Evolutionary conservation across 1,284 basidiomycete species (phyloP).

Genomic region (Pholiota adiposa): DNA sequence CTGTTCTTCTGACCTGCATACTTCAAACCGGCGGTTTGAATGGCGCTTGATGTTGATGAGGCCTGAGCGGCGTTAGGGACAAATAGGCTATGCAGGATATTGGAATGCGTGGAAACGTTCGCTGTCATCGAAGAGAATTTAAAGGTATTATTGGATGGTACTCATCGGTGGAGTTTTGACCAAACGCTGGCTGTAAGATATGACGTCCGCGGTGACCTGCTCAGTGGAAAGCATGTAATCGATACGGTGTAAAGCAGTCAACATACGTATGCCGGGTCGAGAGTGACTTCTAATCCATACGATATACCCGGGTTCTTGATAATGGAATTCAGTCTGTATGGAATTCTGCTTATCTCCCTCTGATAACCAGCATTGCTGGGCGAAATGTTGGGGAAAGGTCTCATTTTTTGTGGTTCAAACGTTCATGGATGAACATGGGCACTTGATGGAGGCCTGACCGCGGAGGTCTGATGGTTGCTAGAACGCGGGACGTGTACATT

Average conservation of each 20-base stretch:
- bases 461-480: neutral
- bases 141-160: neutral
- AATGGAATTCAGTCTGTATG: neutral
- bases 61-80: neutral
- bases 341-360: neutral
- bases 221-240: neutral
- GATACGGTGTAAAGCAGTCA: neutral
- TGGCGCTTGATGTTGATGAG: neutral
- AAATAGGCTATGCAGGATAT: neutral
- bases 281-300: neutral
- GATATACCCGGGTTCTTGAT: neutral
- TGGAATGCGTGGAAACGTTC: neutral
- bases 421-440: neutral
- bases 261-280: neutral
- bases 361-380: neutral
- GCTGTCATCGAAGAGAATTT: neutral
- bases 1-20: neutral
- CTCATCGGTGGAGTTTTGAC: conserved; percentile 5
- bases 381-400: neutral
- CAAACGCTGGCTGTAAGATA: neutral
- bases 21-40: neutral
- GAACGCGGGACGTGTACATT: neutral
- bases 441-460: neutral
- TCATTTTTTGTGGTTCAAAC: neutral
- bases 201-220: conserved; percentile 7